Evolutionary conservation across 768 basidiomycete genomes (phyloP).

Genomic region (Podaxis mareebaensis): DNA sequence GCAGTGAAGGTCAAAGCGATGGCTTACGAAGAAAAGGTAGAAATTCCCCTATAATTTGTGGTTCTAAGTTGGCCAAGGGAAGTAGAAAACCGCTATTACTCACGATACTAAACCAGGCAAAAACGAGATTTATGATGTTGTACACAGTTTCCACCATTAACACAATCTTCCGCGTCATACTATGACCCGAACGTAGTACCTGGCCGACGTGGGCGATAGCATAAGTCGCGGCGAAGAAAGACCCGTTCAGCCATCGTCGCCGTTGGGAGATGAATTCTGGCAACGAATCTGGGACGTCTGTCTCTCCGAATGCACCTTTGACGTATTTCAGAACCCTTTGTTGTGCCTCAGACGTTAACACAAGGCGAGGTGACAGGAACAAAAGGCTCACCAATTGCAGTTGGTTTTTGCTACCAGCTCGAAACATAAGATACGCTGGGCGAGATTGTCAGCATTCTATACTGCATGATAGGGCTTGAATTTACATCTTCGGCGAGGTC

Average conservation of each 20-base stretch:
- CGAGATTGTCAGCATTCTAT: conserved; percentile 14
- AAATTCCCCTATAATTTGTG: conserved; percentile 73
- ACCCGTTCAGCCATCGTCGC: conserved; percentile 88
- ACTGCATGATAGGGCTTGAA: background rate
- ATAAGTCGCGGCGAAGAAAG: conserved; percentile 94
- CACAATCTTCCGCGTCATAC: conserved; percentile 65
- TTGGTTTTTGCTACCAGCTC: conserved; percentile 78
- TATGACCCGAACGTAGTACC: conserved; percentile 81
- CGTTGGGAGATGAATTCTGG: conserved; percentile 95
- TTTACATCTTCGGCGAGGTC: conserved; percentile 89
- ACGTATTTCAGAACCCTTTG: conserved; percentile 95
- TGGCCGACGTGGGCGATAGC: conserved; percentile 87
- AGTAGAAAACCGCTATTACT: conserved; percentile 29
- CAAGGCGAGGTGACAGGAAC: background rate
- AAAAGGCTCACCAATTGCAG: conserved; percentile 61
- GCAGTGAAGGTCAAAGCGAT: background rate
- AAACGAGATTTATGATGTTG: conserved; percentile 83
- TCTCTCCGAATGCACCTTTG: conserved; percentile 89
- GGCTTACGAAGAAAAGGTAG: conserved; percentile 87
- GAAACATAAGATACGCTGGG: conserved; percentile 79
- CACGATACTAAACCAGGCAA: conserved; percentile 93
- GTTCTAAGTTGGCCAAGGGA: background rate
- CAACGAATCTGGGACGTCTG: conserved; percentile 90
- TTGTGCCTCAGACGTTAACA: conserved; percentile 19
- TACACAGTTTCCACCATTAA: conserved; percentile 84